Base-by-base conservation (phyloP, 2,329 filamentous ascomycete genomes). In the Setomelanomma holmii region DNA sequence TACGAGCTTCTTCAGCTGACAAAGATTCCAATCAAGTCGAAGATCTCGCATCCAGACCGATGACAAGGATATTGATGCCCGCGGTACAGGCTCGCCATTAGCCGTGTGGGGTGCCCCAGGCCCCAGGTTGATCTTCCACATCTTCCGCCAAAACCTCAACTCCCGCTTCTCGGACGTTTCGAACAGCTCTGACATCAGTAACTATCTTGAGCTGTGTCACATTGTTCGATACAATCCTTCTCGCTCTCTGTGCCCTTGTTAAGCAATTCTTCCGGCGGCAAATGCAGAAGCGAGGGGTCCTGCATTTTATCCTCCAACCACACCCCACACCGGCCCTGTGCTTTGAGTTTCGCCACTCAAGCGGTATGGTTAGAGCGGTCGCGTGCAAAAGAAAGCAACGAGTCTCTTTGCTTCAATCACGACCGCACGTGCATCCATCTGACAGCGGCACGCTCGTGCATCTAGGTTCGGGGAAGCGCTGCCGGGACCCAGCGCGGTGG, bases 401-500 rank as follows among this genome's bases (percentile, higher is more conserved):
- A 35, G 22, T 49, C 44, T 23, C 24, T 47, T 27, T 45, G 24
- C 36, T 45, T 48, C 45, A 47, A 49, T 49, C 41, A 49, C 30
- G 35, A 36, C 30, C 44, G 42, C 60, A 60, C 52, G 44, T 60
- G 56, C 53, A 58, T 53, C 42, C 36, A 27, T 49, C 45, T 47
- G 39, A 44, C 33, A 54, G 50, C 54, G 51, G 51, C 55, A 43
- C 44, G 52, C 43, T 36, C 34, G 41, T 54, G 46, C 48, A 41
- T 51, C 54, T 58, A 56, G 55, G 54, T 51, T 61, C 60, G 60
- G 56, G 62, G 62, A 60, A 55, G 54, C 51, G 45, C 51, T 30
- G 27, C 60, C 53, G 62, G 50, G 55, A 66, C 51, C 66, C 66
- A 67, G 36, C 42, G 51, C 47, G 21, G 43, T 45, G 66, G 66